These are phyloP conservation scores for Talaromyces sp. DNA, from an alignment of 2,329 filamentous ascomycete species.

Conservation along the genomic window DNA sequence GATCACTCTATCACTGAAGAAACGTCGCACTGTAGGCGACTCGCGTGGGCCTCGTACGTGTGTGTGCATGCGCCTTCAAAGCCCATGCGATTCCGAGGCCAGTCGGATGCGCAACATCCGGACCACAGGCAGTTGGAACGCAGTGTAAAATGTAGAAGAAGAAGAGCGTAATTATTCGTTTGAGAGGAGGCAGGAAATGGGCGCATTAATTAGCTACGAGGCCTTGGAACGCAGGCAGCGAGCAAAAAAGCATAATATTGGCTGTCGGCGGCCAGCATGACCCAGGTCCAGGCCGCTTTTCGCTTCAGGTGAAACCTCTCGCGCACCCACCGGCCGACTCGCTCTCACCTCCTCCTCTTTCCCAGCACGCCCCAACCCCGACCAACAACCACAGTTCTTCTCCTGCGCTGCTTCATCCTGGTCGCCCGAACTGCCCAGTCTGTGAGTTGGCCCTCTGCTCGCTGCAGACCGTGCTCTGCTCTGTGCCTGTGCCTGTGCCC, in stretches of 20 bases:
- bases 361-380: slow-evolving; percentile 17
- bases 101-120: neutral
- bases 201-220: neutral
- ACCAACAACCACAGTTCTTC: neutral
- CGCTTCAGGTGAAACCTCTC: slow-evolving; percentile 38
- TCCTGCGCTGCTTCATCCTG: neutral
- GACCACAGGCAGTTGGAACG: neutral
- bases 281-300: slow-evolving; percentile 30
- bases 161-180: neutral
- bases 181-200: neutral
- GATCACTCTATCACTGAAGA: neutral
- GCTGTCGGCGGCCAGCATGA: slow-evolving; percentile 20
- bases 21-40: neutral
- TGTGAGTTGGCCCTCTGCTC: neutral
- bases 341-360: slow-evolving; percentile 20
- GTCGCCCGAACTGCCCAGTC: neutral
- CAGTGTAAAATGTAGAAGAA: neutral
- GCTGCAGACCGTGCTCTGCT: neutral
- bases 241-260: neutral
- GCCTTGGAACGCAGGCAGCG: neutral
- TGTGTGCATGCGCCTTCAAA: neutral
- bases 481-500: slow-evolving; percentile 14
- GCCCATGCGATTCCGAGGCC: slow-evolving; percentile 6
- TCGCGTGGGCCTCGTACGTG: slow-evolving; percentile 3
- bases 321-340: slow-evolving; percentile 24